These are phyloP conservation scores for Botrytis pseudocinerea DNA, from an alignment of 2,329 filamentous ascomycete genomes.

Conservation along the genomic window DNA sequence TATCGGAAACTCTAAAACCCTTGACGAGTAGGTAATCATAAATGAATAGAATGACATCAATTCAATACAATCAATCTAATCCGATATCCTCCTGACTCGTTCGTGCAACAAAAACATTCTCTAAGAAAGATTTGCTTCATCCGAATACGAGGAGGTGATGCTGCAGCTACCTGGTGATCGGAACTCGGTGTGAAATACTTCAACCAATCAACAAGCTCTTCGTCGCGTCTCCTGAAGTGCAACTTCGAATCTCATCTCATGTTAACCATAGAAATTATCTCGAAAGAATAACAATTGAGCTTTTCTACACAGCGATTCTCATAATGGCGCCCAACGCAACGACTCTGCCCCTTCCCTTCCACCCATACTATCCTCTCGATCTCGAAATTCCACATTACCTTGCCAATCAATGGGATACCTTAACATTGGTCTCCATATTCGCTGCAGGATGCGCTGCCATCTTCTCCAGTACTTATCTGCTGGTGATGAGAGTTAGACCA, in stretches of 20 bases:
- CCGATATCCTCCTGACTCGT: neutral
- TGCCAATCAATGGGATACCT: neutral
- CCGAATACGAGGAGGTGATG: neutral
- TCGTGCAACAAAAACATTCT: neutral
- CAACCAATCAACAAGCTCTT: neutral
- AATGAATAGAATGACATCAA: neutral
- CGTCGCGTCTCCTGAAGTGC: neutral
- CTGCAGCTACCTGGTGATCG: neutral
- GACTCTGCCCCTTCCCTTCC: neutral
- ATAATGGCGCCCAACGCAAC: neutral
- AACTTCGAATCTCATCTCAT: neutral
- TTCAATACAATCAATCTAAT: neutral
- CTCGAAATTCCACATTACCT: neutral
- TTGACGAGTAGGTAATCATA: neutral
- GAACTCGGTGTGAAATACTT: neutral
- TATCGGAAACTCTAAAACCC: neutral
- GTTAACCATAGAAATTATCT: neutral
- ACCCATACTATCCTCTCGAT: conserved; percentile 1
- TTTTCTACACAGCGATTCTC: neutral
- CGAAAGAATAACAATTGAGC: neutral
- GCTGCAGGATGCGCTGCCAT: neutral
- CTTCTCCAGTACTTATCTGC: neutral
- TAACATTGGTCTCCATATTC: neutral
- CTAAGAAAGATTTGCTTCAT: neutral
- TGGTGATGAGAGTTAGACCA: neutral